Conservation (phyloP, 2,329 filamentous ascomycete species). For the Alternaria arbusti region DNA sequence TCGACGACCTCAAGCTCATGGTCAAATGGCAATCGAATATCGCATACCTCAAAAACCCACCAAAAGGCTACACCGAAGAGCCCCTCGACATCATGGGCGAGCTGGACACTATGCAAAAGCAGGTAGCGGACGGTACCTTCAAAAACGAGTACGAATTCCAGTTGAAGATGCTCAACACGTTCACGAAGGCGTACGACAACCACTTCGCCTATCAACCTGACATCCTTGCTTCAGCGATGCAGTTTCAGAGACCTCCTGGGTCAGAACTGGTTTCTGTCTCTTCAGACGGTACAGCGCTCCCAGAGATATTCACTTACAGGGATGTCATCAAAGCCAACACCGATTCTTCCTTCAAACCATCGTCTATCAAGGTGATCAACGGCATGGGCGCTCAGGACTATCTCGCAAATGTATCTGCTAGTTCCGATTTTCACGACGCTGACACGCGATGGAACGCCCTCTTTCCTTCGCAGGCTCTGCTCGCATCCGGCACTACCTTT, state of each 20-base stretch:
- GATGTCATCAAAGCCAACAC: constrained; percentile 38
- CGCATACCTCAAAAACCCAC: constrained; percentile 49
- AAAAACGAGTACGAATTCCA: constrained; percentile 52
- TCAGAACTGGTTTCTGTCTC: constrained; percentile 46
- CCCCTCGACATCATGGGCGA: constrained; percentile 49
- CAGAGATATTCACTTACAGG: constrained; percentile 45
- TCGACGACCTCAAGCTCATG: constrained; percentile 45
- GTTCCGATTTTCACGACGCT: constrained; percentile 47
- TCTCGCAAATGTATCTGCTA: constrained; percentile 39
- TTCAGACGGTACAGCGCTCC: constrained; percentile 42
- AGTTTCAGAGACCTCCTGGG: constrained; percentile 42
- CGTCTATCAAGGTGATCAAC: constrained; percentile 48
- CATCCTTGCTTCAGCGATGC: constrained; percentile 46
- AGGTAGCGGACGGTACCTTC: constrained; percentile 39
- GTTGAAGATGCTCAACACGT: constrained; percentile 41
- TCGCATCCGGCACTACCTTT: constrained; percentile 35
- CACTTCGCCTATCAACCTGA: constrained; percentile 49
- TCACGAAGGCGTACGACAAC: constrained; percentile 50
- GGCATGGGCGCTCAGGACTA: constrained; percentile 42
- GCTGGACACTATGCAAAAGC: constrained; percentile 43
- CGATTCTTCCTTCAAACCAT: constrained; percentile 40
- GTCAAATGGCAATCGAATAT: constrained; percentile 50
- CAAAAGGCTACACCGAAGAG: constrained; percentile 45
- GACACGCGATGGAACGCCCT: constrained; percentile 51
- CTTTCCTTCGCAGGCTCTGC: constrained; percentile 44